These are phyloP conservation scores for Tinospora cordifolia DNA, from an alignment of 164 flowering plant species.

Conservation along the genomic window DNA sequence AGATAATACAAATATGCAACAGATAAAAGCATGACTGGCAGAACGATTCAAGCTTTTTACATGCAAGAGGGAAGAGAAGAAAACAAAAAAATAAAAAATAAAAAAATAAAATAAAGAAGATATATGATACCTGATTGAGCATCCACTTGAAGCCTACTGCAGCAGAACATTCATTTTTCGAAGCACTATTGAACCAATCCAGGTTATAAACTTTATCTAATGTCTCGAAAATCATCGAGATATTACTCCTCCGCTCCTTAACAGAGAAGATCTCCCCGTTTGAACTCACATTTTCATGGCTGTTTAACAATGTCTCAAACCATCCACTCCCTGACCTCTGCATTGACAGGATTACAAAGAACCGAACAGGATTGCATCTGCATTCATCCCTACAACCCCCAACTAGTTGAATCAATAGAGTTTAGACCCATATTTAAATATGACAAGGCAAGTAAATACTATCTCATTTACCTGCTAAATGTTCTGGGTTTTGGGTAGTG, in stretches of 20 bases:
- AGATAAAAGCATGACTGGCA: too few species aligned
- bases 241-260: slow-evolving; percentile 32
- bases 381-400: slow-evolving; percentile 38
- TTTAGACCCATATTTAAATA: neutral
- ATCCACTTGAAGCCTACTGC: slow-evolving; percentile 61
- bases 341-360: slow-evolving; percentile 46
- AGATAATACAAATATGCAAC: too few species aligned
- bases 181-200: slow-evolving; percentile 50
- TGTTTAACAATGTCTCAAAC: slow-evolving; percentile 50
- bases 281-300: slow-evolving; percentile 45
- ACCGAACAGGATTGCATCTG: slow-evolving; percentile 42
- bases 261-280: slow-evolving; percentile 46
- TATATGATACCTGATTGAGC: slow-evolving; percentile 43
- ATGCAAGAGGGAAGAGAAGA: neutral
- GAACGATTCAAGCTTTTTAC: neutral
- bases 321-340: slow-evolving; percentile 61
- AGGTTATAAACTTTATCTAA: slow-evolving; percentile 44
- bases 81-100: neutral
- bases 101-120: too few species aligned
- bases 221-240: slow-evolving; percentile 29
- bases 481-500: slow-evolving; percentile 59
- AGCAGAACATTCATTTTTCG: slow-evolving; percentile 51
- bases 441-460: neutral
- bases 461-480: slow-evolving; percentile 36
- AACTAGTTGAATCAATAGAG: neutral